phyloP scores from a whole-genome alignment of 345 rosid species.

The Salix suchowensis region DNA sequence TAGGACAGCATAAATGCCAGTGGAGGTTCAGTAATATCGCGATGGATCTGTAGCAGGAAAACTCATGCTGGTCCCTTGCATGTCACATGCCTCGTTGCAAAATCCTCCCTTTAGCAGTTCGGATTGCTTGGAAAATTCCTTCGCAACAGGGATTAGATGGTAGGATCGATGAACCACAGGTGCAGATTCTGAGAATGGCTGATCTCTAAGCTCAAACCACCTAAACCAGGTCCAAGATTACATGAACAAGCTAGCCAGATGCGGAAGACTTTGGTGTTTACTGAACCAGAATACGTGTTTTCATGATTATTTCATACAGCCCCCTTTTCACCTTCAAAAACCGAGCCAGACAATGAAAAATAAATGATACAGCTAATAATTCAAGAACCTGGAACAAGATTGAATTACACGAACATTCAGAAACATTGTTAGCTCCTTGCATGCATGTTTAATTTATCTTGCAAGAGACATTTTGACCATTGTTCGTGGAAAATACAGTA shows the following conservation, averaged over 20 bases:
- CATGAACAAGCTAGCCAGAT: neutral
- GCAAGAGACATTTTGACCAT: neutral
- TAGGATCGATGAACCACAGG: neutral
- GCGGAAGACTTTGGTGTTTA: neutral
- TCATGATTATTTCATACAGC: neutral
- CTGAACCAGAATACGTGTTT: neutral
- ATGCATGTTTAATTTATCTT: neutral
- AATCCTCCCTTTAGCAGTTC: neutral
- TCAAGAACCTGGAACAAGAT: neutral
- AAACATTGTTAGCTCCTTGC: neutral
- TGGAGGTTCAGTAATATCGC: neutral
- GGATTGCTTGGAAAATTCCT: too few relatives aligned
- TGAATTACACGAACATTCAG: neutral
- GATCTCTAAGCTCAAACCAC: neutral
- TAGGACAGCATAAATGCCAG: conserved; percentile 10
- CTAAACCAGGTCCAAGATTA: neutral
- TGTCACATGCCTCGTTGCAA: conserved; percentile 26
- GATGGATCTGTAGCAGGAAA: conserved; percentile 9
- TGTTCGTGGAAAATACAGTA: neutral
- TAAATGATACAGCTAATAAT: conserved; percentile 1
- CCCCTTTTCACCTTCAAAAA: neutral
- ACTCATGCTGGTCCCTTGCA: conserved; percentile 9
- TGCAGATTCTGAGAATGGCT: neutral
- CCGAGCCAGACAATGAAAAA: neutral
- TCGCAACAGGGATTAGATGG: too few relatives aligned